Conservation (phyloP, 73 alveolate genomes). For the Breviolum minutum region DNA sequence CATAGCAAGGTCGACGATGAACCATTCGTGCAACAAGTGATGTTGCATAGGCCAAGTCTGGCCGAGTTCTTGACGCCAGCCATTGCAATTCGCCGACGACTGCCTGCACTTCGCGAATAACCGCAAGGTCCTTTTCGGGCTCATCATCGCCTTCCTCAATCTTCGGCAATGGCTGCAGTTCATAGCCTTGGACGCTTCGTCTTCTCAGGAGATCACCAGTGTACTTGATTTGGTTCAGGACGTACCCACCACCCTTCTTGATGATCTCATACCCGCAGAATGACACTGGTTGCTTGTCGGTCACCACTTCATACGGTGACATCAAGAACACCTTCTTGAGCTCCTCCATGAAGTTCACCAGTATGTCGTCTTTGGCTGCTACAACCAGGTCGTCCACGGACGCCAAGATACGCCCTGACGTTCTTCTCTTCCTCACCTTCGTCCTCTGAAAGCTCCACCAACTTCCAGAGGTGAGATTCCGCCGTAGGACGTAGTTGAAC, state of each 20-base stretch:
- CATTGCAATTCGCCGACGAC: background rate
- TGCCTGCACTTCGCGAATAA: background rate
- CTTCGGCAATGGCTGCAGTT: background rate
- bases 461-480: background rate
- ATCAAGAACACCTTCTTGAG: too few relatives aligned
- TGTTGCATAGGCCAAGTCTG: background rate
- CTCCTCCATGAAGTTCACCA: too few relatives aligned
- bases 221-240: background rate
- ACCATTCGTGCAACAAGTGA: background rate
- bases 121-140: background rate
- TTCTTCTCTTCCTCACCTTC: background rate
- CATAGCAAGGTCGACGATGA: background rate
- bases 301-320: background rate
- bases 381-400: background rate
- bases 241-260: background rate
- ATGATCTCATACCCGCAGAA: background rate
- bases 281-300: background rate
- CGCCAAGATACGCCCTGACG: background rate
- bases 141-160: background rate
- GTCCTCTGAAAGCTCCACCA: background rate
- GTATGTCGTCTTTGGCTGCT: background rate
- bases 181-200: too few relatives aligned
- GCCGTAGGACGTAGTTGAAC: background rate
- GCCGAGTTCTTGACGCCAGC: background rate
- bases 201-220: too few relatives aligned